phyloP scores from a whole-genome alignment of 179 eudicot genomes.

The Pouteria campechiana region DNA sequence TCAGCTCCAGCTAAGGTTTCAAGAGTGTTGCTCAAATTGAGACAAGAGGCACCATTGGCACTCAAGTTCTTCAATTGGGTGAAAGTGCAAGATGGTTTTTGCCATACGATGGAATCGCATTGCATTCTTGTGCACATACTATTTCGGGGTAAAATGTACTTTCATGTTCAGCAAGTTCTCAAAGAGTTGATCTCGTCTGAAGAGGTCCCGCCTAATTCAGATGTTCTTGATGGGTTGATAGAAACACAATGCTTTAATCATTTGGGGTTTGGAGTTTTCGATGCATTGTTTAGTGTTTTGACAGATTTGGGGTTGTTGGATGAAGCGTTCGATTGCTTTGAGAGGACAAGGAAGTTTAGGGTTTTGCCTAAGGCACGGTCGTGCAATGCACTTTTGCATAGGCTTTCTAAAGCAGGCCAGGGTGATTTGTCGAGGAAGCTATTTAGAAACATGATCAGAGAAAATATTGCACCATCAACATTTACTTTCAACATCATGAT shows the following conservation, averaged over 20 bases:
- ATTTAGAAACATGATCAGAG: conserved; percentile 51
- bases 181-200: conserved; percentile 36
- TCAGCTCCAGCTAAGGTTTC: conserved; percentile 58
- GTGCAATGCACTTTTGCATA: conserved; percentile 64
- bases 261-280: conserved; percentile 79
- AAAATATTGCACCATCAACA: conserved; percentile 59
- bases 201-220: conserved; percentile 19
- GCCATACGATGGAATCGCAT: conserved; percentile 52
- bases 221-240: conserved; percentile 59
- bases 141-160: conserved; percentile 61
- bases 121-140: conserved; percentile 65
- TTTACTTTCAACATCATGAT: conserved; percentile 86
- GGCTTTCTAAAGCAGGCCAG: conserved; percentile 40
- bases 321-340: conserved; percentile 65
- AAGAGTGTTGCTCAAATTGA: conserved; percentile 42
- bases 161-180: conserved; percentile 41
- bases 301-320: conserved; percentile 65
- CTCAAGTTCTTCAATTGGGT: conserved; percentile 66
- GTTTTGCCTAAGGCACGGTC: conserved; percentile 77
- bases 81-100: conserved; percentile 38
- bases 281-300: conserved; percentile 61
- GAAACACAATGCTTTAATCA: conserved; percentile 46
- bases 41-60: conserved; percentile 48
- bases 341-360: conserved; percentile 43
- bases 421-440: conserved; percentile 32